Evolutionary conservation across 2,329 filamentous ascomycete genomes (phyloP), one percentile per base, ranked within the genome.

Genomic region (Ophiostoma sp.): DNA sequence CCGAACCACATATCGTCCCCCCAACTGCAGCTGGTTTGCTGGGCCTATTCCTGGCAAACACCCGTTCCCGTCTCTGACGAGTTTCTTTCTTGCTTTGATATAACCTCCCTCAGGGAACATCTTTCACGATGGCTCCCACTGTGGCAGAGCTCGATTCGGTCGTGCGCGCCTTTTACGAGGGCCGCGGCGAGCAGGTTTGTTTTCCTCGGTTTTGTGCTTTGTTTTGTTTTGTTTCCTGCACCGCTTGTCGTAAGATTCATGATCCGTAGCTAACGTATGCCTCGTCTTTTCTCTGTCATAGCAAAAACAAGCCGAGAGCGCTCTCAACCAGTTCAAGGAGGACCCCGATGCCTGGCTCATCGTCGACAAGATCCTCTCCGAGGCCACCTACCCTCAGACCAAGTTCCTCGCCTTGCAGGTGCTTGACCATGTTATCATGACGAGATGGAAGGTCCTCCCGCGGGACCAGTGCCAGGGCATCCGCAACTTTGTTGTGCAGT

Each of bases 271-370:
- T 85, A 78, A 85, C 82, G 75, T 33, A 69, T 48, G 33, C 76
- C 42, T 77, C 80, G 77, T 83, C 80, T 79, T 77, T 78, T 77
- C 76, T 76, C 28, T 5, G 5, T 57, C 45, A 4, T 59, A 97
- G 94, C 94, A 97, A 95, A 97, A 97, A 88, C 90, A 93, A 87
- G 95, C 95, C 81, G 94, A 98, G 83, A 92, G 93, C 81, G 91
- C 93, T 75, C 86, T 98, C 81, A 98, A 97, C 84, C 94, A 97
- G 93, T 99, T 99, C 88, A 98, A 98, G 84, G 96, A 98, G 86
- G 97, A 98, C 80, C 95, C 95, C 74, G 96, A 99, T 85, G 92
- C 96, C 74, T 99, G 96, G 96, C 89, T 98, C 77, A 90, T 98
- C 82, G 96, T 98, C 79, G 96, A 98, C 82, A 95, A 97, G 85